These are phyloP conservation scores for Phaffomyces thermotolerans DNA, from an alignment of 805 yeast genomes.

Conservation along the genomic window DNA sequence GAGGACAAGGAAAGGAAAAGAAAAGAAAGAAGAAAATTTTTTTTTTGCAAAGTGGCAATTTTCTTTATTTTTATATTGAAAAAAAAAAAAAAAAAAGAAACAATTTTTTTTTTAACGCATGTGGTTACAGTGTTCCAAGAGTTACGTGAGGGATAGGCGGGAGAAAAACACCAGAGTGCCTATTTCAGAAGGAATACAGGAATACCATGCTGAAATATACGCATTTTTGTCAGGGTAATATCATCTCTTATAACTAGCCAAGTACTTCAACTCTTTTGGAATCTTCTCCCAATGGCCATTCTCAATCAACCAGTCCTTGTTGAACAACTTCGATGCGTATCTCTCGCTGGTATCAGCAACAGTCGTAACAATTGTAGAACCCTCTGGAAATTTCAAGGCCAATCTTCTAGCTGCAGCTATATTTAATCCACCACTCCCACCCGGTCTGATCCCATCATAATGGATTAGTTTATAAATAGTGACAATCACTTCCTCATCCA, in stretches of 20 bases:
- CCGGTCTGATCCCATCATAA: slow-evolving; percentile 16
- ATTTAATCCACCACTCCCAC: slow-evolving; percentile 20
- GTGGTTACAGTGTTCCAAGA: neutral
- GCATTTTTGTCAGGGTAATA: neutral
- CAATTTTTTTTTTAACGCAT: neutral
- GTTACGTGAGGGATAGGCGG: neutral
- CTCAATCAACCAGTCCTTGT: slow-evolving; percentile 14
- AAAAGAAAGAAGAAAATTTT: slow-evolving; percentile 8
- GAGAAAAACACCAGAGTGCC: neutral
- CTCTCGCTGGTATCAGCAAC: slow-evolving; percentile 19
- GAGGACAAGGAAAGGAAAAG: slow-evolving; percentile 24
- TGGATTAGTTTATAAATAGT: slow-evolving; percentile 14
- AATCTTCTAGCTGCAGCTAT: slow-evolving; percentile 17
- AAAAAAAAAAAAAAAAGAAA: no score
- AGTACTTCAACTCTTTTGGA: slow-evolving; percentile 12
- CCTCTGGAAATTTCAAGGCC: slow-evolving; percentile 19
- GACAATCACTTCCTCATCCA: slow-evolving; percentile 14
- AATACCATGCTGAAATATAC: neutral
- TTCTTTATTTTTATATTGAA: slow-evolving; percentile 1
- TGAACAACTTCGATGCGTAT: slow-evolving; percentile 20
- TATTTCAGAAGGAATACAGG: no score
- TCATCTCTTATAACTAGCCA: slow-evolving; percentile 6
- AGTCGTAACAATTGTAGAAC: slow-evolving; percentile 20
- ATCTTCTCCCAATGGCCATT: slow-evolving; percentile 18
- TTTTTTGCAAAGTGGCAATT: slow-evolving; percentile 3